A percentile compares a stretch with the other conserved stretches of the same genome.
Evolutionary conservation across 768 basidiomycete species (phyloP).

Genomic region (Erythrobasidium yunnanense): DNA sequence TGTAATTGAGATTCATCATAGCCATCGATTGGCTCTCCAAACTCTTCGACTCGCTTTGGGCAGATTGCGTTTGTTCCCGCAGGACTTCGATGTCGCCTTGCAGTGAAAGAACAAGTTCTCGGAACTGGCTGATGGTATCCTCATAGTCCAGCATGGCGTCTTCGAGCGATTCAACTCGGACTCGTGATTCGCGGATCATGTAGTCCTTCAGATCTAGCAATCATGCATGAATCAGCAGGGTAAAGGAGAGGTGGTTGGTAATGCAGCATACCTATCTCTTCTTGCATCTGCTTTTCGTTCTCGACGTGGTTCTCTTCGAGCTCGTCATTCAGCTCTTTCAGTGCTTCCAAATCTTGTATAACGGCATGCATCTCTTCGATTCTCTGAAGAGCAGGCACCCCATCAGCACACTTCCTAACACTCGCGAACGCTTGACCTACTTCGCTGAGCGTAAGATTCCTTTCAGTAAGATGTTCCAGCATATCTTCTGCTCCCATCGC

Average conservation of each 20-base stretch:
- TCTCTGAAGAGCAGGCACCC: too few species aligned
- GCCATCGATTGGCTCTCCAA: constrained; percentile 81
- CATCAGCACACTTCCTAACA: too few species aligned
- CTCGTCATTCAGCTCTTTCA: constrained; percentile 93
- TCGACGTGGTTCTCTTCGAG: constrained; percentile 92
- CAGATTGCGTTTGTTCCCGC: constrained; percentile 71
- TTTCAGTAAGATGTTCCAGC: constrained; percentile 85
- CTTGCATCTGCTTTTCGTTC: constrained; percentile 79
- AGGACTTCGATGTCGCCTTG: constrained; percentile 83
- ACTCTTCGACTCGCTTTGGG: constrained; percentile 67
- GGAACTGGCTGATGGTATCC: constrained; percentile 76
- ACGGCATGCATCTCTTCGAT: constrained; percentile 95
- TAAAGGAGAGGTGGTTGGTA: constrained; percentile 30
- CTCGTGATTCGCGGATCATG: constrained; percentile 56
- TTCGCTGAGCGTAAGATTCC: constrained; percentile 83
- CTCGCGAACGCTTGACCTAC: constrained; percentile 47
- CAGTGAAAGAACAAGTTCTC: constrained; percentile 73
- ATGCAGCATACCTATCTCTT: constrained; percentile 63
- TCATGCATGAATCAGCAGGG: too few species aligned
- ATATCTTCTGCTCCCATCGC: constrained; percentile 92
- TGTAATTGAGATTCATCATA: constrained; percentile 87
- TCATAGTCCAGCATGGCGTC: constrained; percentile 76
- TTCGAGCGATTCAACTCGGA: constrained; percentile 59
- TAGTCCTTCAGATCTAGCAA: constrained; percentile 49
- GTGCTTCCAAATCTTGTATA: constrained; percentile 88